Conservation (phyloP, 805 yeast species). For the Yamadazyma takamatsuzukensis region DNA sequence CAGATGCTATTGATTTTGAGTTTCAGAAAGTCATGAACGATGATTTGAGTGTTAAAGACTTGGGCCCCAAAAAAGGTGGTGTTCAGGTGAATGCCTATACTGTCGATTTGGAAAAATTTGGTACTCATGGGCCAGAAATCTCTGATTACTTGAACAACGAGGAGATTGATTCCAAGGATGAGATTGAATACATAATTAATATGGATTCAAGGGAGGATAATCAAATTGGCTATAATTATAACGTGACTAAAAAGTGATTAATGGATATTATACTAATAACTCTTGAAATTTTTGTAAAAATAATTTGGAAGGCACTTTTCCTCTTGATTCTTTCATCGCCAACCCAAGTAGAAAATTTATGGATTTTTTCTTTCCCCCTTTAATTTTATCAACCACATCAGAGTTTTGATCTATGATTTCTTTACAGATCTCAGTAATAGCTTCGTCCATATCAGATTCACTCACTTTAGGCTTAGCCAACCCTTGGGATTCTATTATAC, state of each 20-base stretch:
- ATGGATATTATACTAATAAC: slow-evolving; percentile 11
- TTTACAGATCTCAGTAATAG: slow-evolving; percentile 40
- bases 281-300: slow-evolving; percentile 23
- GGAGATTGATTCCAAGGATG: slow-evolving; percentile 5
- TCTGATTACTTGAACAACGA: slow-evolving; percentile 6
- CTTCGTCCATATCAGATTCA: slow-evolving; percentile 26
- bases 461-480: slow-evolving; percentile 31
- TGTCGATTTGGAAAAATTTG: slow-evolving; percentile 11
- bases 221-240: slow-evolving; percentile 6
- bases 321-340: slow-evolving; percentile 78
- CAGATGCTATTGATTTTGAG: slow-evolving; percentile 11
- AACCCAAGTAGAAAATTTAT: slow-evolving; percentile 79
- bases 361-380: slow-evolving; percentile 52
- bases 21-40: slow-evolving; percentile 9
- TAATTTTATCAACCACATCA: slow-evolving; percentile 55
- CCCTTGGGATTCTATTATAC: slow-evolving; percentile 54
- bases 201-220: slow-evolving; percentile 4
- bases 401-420: slow-evolving; percentile 44
- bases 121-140: slow-evolving; percentile 7
- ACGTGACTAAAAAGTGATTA: slow-evolving; percentile 2
- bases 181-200: slow-evolving; percentile 10
- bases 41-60: no score
- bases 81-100: slow-evolving; percentile 8
- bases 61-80: slow-evolving; percentile 5
- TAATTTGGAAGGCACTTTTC: slow-evolving; percentile 43